These are phyloP conservation scores for Grigorovia jiainica DNA, from an alignment of 805 yeast species.

Conservation along the genomic window DNA sequence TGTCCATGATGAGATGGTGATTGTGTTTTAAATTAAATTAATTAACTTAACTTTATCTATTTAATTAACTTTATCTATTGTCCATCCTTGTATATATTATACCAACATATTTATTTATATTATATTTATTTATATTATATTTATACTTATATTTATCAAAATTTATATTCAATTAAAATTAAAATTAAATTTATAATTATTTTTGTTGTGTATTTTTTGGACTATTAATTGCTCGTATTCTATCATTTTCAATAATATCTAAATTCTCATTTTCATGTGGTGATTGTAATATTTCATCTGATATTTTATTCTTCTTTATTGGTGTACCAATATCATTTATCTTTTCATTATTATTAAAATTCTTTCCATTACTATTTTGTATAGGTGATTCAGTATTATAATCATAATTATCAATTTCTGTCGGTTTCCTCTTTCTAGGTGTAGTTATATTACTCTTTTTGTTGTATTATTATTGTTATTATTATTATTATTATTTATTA, in stretches of 20 bases:
- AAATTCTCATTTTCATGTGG: conserved; percentile 5
- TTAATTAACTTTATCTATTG: too few species aligned
- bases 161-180: too few species aligned
- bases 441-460: conserved; percentile 4
- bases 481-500: background rate
- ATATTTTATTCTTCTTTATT: conserved; percentile 14
- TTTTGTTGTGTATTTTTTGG: conserved; percentile 3
- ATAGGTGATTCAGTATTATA: conserved; percentile 9
- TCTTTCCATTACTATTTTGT: background rate
- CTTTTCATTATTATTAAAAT: background rate
- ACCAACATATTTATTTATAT: background rate
- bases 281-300: conserved; percentile 6
- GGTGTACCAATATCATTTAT: conserved; percentile 14
- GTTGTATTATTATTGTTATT: background rate
- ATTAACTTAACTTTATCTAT: background rate
- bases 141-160: conserved; percentile 2
- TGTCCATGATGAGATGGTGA: conserved; percentile 82
- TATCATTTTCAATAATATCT: conserved; percentile 2
- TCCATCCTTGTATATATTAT: background rate
- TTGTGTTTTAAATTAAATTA: too few species aligned
- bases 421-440: conserved; percentile 20
- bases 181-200: background rate
- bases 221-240: conserved; percentile 11
- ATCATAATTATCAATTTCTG: conserved; percentile 23
- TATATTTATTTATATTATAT: conserved; percentile 6